Percentiles rank a stretch among this genome's conserved stretches.
Conservation (phyloP, 225 moss, liverwort and hornwort genomes). For the Pseudoscleropodium purum region DNA sequence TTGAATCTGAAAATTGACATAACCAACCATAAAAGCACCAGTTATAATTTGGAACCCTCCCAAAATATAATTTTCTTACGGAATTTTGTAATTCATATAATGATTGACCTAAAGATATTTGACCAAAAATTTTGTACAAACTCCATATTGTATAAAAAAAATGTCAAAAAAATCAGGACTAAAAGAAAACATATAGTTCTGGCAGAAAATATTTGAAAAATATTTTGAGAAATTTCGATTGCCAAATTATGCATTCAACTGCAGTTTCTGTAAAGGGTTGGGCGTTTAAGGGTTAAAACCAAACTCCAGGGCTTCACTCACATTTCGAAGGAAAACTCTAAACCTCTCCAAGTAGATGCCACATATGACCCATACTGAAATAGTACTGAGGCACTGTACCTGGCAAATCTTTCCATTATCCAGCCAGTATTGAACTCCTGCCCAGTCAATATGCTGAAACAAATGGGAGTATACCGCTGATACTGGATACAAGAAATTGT, state of each 20-base stretch:
- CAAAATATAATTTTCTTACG: neutral
- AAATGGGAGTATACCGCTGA: neutral
- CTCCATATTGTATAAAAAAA: too few relatives aligned
- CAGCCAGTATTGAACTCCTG: neutral
- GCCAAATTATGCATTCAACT: neutral
- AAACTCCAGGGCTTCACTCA: neutral
- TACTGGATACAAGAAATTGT: slow-evolving; percentile 2
- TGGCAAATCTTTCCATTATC: neutral
- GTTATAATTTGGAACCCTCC: neutral
- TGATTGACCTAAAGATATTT: neutral
- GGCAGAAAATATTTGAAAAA: neutral
- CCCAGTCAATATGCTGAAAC: slow-evolving; percentile 4
- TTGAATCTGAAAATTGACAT: slow-evolving; percentile 33
- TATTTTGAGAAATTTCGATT: neutral
- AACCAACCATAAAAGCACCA: neutral
- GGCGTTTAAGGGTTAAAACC: neutral
- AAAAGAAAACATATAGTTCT: neutral
- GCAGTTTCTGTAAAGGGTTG: neutral
- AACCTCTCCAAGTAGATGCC: neutral
- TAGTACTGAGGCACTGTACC: neutral
- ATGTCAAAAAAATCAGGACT: neutral
- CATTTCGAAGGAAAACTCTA: neutral
- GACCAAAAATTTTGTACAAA: neutral
- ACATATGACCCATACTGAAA: neutral
- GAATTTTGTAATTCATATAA: neutral